Conservation (phyloP, 805 yeast genomes). For the Wickerhamomyces xylosicus region DNA sequence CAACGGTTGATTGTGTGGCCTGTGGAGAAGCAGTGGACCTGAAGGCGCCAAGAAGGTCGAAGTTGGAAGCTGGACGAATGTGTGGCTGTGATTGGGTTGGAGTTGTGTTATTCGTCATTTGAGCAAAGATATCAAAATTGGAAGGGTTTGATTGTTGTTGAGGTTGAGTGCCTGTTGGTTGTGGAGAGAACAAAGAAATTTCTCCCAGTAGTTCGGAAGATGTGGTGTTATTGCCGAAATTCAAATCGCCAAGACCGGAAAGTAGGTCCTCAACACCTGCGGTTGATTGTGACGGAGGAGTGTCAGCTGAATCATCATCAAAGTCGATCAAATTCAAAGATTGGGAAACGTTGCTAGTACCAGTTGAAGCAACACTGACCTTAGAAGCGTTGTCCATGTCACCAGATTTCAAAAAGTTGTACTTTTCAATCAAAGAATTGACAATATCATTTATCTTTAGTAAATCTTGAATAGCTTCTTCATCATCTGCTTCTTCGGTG, state of each 20-base stretch:
- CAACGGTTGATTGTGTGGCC: slow-evolving; percentile 4
- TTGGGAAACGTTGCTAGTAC: slow-evolving; percentile 18
- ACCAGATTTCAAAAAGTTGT: slow-evolving; percentile 54
- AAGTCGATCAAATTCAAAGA: slow-evolving; percentile 62
- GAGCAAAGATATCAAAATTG: slow-evolving; percentile 17
- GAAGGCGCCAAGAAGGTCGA: slow-evolving; percentile 16
- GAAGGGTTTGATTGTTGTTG: slow-evolving; percentile 8
- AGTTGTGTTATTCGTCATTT: slow-evolving; percentile 11
- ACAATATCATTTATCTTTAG: slow-evolving; percentile 67
- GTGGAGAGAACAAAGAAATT: slow-evolving; percentile 28
- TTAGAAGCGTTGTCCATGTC: slow-evolving; percentile 42
- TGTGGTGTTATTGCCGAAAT: slow-evolving; percentile 21
- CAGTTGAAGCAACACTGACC: slow-evolving; percentile 30
- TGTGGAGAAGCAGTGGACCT: slow-evolving; percentile 8
- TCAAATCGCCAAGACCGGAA: slow-evolving; percentile 57
- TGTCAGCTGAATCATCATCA: slow-evolving; percentile 34
- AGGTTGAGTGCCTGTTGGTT: slow-evolving; percentile 12
- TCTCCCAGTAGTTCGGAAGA: slow-evolving; percentile 44
- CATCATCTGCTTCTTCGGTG: slow-evolving; percentile 68
- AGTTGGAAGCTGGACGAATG: slow-evolving; percentile 4
- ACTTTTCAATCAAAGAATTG: slow-evolving; percentile 58
- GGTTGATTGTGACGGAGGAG: slow-evolving; percentile 19
- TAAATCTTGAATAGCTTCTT: slow-evolving; percentile 54
- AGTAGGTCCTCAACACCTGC: slow-evolving; percentile 56
- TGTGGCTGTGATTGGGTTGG: slow-evolving; percentile 7